A percentile compares a stretch with the other conserved stretches of the same genome.
Conservation (phyloP, 495 filamentous ascomycete species). For the Glonium stellatum region DNA sequence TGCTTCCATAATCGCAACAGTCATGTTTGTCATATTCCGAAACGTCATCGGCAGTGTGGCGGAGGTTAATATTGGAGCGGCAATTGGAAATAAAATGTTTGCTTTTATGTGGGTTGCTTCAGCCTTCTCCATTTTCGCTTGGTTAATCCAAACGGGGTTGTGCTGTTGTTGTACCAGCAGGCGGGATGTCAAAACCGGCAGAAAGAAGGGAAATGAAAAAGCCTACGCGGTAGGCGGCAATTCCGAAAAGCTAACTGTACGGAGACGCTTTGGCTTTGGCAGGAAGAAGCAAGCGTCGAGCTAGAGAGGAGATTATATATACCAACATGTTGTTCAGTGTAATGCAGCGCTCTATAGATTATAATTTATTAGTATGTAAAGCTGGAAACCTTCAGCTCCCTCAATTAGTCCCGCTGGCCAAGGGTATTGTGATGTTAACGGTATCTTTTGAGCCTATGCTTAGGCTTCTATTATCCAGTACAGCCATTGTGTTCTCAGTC, state of each 20-base stretch:
- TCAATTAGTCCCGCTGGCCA: no score
- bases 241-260: not conserved
- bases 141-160: slow-evolving; percentile 62
- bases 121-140: slow-evolving; percentile 58
- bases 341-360: no score
- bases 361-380: no score
- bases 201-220: slow-evolving; percentile 39
- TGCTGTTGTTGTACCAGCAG: slow-evolving; percentile 65
- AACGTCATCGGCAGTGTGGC: slow-evolving; percentile 56
- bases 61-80: slow-evolving; percentile 67
- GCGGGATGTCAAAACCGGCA: slow-evolving; percentile 52
- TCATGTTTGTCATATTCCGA: slow-evolving; percentile 71
- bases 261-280: slow-evolving; percentile 4
- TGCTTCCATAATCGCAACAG: slow-evolving; percentile 67
- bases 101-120: slow-evolving; percentile 83
- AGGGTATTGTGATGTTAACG: no score
- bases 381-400: no score
- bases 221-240: slow-evolving; percentile 26
- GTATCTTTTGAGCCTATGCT: no score
- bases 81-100: slow-evolving; percentile 68
- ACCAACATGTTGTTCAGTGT: no score
- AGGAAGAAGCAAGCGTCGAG: not conserved
- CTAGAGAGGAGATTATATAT: no score
- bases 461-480: no score
- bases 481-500: no score